Evolutionary conservation across 805 yeast genomes (phyloP), one percentile per base, ranked within the genome.

Genomic region (Candida alai): DNA sequence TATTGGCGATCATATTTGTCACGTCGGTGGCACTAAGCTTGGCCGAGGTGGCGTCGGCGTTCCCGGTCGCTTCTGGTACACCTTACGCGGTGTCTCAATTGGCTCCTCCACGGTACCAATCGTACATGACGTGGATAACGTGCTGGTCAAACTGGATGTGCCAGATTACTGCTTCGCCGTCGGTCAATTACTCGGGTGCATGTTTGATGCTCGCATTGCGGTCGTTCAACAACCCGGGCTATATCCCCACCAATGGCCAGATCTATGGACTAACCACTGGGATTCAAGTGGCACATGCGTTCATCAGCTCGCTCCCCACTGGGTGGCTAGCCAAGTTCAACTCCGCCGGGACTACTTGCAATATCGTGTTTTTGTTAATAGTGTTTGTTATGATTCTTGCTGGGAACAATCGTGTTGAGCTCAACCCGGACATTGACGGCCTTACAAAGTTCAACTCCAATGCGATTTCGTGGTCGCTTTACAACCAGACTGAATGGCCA

Each of bases 1-100:
- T 79, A 15, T 55, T 76, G 12, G 81, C 80, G 24, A 64, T 76
- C 59, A 38, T 68, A 21, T 76, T 80, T 24, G 68, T 80, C 34
- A 61, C 73, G 33, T 64, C 70, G 4, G 84, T 80, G 29, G 82
- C 82, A 9, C 60, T 69, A 28, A 69, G 79, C 13, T 64, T 80
- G 73, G 83, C 84, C 0, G 86, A 80, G 49, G 63, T 80, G 20
- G 72, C 82, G 9, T 67, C 76, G 17, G 77, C 83, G 5, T 75
- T 74, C 59, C 87, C 87, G 24, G 78, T 83, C 6, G 66, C 80
- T 8, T 75, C 83, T 18, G 86, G 86, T 29, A 68, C 82, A 6
- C 83, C 82, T 31, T 80, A 80, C 45, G 84, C 86, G 39, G 79
- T 79, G 2, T 68, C 76, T 2, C 76, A 76, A 46, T 58, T 78